Base-by-base conservation (phyloP, 352 stramenopile species). In the Phytopythium mirpurense region DNA sequence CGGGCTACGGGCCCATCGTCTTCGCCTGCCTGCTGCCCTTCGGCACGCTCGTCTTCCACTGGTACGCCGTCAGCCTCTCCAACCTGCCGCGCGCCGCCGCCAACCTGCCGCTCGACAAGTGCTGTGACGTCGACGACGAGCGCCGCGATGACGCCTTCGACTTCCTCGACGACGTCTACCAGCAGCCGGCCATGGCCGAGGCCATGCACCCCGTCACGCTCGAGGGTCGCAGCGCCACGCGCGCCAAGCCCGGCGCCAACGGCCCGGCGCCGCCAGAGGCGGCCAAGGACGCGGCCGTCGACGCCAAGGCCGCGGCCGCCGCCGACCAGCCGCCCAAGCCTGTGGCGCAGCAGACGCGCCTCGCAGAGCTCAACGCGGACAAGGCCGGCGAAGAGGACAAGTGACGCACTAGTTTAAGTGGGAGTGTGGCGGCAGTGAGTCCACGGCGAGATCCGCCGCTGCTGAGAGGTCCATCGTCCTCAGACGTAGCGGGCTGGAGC, bases 81-180 rank as follows among this genome's bases (percentile, higher is more conserved):
- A 64, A 74, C 38, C 60, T 81, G 23, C 67, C 81, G 34, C 60
- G 51, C 42, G 72, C 74, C 21, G 60, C 79, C 37, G 60, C 74
- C n/a, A 74, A 74, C 36, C 52, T 90, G 29, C 77, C 79, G 36
- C 63, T 88, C 8, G 72, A 86, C 40, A 67, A 83, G 47, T 90
- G 79, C 59, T 81, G 68, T 47, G 70, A 83, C 47, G 41, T 90
- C 40, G 79, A 90, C 38, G 72, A 74, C 46, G 64, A 73, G 40
- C 76, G 76, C 53, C 72, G 72, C 54, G 41, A 79, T 24, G 62
- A 83, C 19, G 51, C 62, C 29, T 81, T 83, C 51, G 69, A 81
- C 46, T 87, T 87, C 37, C 64, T 89, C 7, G 64, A 89, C 60
- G 70, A 68, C 53, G 67, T 87, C 12, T 89, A 89, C 51, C 71